Evolutionary conservation across 2,329 filamentous ascomycete genomes (phyloP).

Genomic region (Penicillium verrucosum): DNA sequence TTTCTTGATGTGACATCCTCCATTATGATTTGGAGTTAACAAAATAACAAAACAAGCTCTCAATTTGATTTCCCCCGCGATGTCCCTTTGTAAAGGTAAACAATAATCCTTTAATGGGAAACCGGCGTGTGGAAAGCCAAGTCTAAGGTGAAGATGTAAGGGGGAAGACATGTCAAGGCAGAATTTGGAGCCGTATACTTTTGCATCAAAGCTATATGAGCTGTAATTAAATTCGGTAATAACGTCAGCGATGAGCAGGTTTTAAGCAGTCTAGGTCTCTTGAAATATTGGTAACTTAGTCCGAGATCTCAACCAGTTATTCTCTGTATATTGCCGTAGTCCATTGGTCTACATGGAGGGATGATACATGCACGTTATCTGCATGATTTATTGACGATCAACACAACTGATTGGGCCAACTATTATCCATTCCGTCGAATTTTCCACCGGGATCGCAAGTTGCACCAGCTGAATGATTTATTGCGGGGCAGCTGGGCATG

Average conservation of each 20-base stretch:
- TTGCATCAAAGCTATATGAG: neutral
- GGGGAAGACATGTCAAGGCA: neutral
- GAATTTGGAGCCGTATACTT: neutral
- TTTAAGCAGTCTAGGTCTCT: neutral
- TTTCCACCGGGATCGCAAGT: neutral
- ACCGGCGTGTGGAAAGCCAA: neutral
- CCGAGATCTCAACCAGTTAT: neutral
- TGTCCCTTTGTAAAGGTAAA: no score
- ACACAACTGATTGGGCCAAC: neutral
- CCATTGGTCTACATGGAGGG: neutral
- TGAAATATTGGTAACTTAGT: neutral
- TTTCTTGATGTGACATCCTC: neutral
- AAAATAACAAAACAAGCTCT: no score
- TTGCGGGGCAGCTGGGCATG: neutral
- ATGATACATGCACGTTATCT: neutral
- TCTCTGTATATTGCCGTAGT: neutral
- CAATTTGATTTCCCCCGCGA: neutral
- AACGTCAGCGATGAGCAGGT: no score
- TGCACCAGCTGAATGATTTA: neutral
- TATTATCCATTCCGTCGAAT: neutral
- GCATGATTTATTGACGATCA: neutral
- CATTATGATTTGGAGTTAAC: neutral
- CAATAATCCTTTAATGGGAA: neutral
- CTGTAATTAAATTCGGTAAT: neutral
- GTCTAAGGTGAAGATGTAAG: neutral